These are phyloP conservation scores for Ustilago crameri DNA, from an alignment of 1,284 basidiomycete species.

Conservation along the genomic window DNA sequence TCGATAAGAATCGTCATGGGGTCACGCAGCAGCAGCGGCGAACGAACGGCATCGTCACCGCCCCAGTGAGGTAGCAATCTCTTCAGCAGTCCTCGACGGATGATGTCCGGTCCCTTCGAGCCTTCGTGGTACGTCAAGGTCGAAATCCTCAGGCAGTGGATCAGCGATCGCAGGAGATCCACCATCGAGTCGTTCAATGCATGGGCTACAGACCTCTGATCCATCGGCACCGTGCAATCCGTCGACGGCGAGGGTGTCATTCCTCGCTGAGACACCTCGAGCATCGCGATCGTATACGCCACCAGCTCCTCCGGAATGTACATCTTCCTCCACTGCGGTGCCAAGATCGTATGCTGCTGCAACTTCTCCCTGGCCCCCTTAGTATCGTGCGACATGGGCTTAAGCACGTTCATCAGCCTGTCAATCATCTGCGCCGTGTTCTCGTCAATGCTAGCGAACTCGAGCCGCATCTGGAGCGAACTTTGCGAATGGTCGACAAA, in stretches of 20 bases:
- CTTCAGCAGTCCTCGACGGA: conserved; percentile 65
- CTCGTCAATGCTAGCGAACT: conserved; percentile 44
- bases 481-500: conserved; percentile 48
- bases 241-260: conserved; percentile 47
- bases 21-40: conserved; percentile 63
- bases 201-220: conserved; percentile 45
- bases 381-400: conserved; percentile 57
- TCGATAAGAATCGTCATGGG: conserved; percentile 65
- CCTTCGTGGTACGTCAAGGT: conserved; percentile 45
- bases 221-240: conserved; percentile 28
- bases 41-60: conserved; percentile 61
- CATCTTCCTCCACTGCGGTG: conserved; percentile 56
- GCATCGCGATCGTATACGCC: conserved; percentile 65
- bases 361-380: conserved; percentile 43
- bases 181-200: conserved; percentile 53
- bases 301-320: conserved; percentile 66
- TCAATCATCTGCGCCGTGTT: conserved; percentile 62
- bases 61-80: conserved; percentile 67
- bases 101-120: conserved; percentile 39
- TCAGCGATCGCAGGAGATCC: conserved; percentile 55
- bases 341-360: conserved; percentile 59
- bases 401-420: conserved; percentile 59
- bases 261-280: conserved; percentile 63
- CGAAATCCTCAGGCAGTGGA: conserved; percentile 52
- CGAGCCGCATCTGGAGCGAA: conserved; percentile 43